phyloP scores from a whole-genome alignment of 2,329 filamentous ascomycete genomes.

The Didymella sp. region DNA sequence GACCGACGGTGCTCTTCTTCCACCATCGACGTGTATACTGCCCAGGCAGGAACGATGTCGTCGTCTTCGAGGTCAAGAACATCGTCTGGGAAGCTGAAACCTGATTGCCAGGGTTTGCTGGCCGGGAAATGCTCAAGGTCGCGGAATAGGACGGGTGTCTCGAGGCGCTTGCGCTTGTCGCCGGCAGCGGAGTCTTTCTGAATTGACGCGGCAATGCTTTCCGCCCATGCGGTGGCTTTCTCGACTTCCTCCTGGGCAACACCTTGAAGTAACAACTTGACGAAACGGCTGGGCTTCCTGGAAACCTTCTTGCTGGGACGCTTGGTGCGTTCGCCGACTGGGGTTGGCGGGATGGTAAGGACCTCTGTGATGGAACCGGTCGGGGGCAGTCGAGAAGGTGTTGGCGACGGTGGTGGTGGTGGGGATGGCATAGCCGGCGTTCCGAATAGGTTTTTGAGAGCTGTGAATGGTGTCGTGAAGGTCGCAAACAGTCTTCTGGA shows the following conservation, averaged over 20 bases:
- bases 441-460: slow-evolving; percentile 29
- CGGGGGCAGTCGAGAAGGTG: slow-evolving; percentile 22
- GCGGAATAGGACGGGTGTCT: slow-evolving; percentile 32
- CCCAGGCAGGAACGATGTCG: slow-evolving; percentile 41
- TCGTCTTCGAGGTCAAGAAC: slow-evolving; percentile 37
- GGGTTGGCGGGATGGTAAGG: slow-evolving; percentile 37
- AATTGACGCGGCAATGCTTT: slow-evolving; percentile 28
- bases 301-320: slow-evolving; percentile 22
- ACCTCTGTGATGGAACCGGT: slow-evolving; percentile 30
- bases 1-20: slow-evolving; percentile 31
- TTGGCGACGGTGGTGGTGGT: slow-evolving; percentile 15
- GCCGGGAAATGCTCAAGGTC: slow-evolving; percentile 41
- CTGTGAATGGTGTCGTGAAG: slow-evolving; percentile 28
- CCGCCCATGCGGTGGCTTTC: slow-evolving; percentile 39
- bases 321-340: slow-evolving; percentile 36
- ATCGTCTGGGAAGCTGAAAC: slow-evolving; percentile 40
- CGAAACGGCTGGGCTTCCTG: slow-evolving; percentile 24
- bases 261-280: slow-evolving; percentile 30
- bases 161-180: slow-evolving; percentile 42
- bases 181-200: slow-evolving; percentile 28
- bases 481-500: slow-evolving; percentile 20
- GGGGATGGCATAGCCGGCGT: slow-evolving; percentile 11
- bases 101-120: slow-evolving; percentile 43
- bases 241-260: slow-evolving; percentile 28
- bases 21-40: slow-evolving; percentile 37